Conservation (phyloP, 2,329 filamentous ascomycete genomes). For the Colletotrichum endophyticum region DNA sequence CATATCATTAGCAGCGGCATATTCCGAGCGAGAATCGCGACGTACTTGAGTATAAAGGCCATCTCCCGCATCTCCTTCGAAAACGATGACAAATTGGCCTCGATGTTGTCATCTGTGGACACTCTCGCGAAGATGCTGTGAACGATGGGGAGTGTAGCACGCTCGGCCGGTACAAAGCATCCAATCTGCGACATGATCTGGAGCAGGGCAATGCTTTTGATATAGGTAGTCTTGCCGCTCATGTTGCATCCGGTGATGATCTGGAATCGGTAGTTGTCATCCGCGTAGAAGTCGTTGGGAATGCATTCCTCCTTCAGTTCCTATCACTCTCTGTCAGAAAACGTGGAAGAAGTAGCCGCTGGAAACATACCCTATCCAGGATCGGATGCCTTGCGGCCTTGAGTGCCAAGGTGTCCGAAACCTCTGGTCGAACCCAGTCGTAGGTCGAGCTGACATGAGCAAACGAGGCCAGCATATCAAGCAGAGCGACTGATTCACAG, state of each 20-base stretch:
- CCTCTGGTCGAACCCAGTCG: slow-evolving; percentile 68
- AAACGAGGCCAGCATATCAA: slow-evolving; percentile 86
- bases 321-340: neutral
- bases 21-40: neutral
- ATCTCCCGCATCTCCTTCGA: slow-evolving; percentile 95
- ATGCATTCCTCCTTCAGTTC: slow-evolving; percentile 64
- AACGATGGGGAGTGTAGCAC: slow-evolving; percentile 80
- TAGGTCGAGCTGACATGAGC: slow-evolving; percentile 71
- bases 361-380: slow-evolving; percentile 64
- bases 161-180: slow-evolving; percentile 85
- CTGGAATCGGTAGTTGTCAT: slow-evolving; percentile 81
- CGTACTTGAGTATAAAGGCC: slow-evolving; percentile 80
- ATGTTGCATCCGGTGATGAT: slow-evolving; percentile 97
- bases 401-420: slow-evolving; percentile 73
- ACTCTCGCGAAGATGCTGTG: slow-evolving; percentile 87
- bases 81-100: slow-evolving; percentile 92
- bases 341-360: neutral
- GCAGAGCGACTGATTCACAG: slow-evolving; percentile 82
- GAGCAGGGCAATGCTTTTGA: slow-evolving; percentile 81
- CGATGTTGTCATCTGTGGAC: slow-evolving; percentile 85
- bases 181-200: slow-evolving; percentile 95
- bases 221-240: slow-evolving; percentile 97
- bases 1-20: neutral
- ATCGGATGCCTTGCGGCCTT: slow-evolving; percentile 81
- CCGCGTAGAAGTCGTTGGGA: slow-evolving; percentile 90